Evolutionary conservation across 176 grass and related monocot genomes (phyloP), one percentile per base, ranked within the genome.

Genomic region (Pontederia paniculata): DNA sequence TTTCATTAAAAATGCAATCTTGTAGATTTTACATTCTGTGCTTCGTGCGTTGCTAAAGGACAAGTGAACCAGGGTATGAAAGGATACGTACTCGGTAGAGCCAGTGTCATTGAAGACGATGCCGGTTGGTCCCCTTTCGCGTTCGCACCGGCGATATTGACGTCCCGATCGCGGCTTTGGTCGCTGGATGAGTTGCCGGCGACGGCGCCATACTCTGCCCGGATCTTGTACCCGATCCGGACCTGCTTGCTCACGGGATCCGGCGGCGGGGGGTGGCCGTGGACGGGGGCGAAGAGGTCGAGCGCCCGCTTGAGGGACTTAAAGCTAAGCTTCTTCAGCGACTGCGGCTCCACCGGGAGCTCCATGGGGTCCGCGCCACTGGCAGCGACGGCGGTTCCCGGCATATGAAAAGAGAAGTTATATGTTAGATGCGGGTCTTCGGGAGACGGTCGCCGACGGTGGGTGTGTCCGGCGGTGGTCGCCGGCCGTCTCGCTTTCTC

Each of bases 291-390:
- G 68, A 95, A 95, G 76, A 95, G 78, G 55, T 95, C 89, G 18
- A 80, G 81, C 11, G 81, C 83, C 9, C 85, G 81, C 68, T 81
- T 95, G 10, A 89, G 79, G 37, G 79, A 95, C 70, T 78, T 89
- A 16, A 83, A 70, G 45, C 89, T 95, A 11, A 89, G 76, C 89
- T 89, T 95, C 70, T 88, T 89, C 72, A 95, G 52, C 37, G 89
- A 95, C 23, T 95, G 89, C 31, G 76, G 85, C 67, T 95, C 89
- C 11, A 89, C 85, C 37, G 81, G 4, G 10, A 63, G 66, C 21
- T 80, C 68, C 62, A 68, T 65, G 17, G 47, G 67, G 61, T 46
- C 66, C 62, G 52, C 12, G 67, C 66, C 67, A 50, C 19, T 9
- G 2, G 57, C 7, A 19, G 17, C 57, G 10, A n/a, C 28, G 37